phyloP scores from a whole-genome alignment of 2,329 filamentous ascomycete genomes.

The Alternaria longipes region DNA sequence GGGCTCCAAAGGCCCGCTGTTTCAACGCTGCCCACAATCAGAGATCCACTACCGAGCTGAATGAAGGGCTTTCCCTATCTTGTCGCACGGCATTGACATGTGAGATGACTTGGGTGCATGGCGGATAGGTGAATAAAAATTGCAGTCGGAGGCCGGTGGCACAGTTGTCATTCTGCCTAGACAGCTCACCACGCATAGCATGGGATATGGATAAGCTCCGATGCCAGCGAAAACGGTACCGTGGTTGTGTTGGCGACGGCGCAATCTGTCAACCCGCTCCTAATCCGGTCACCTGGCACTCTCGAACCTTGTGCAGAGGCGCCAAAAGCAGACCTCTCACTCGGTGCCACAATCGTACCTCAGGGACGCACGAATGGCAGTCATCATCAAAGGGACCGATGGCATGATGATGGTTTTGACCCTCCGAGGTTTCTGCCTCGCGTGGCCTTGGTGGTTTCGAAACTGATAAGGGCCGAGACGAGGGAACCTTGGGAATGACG shows the following conservation, averaged over 20 bases:
- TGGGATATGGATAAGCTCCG: slow-evolving; percentile 11
- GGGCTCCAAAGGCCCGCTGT: slow-evolving; percentile 24
- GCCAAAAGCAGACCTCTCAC: slow-evolving; percentile 17
- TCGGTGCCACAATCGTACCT: slow-evolving; percentile 17
- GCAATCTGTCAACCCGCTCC: slow-evolving; percentile 11
- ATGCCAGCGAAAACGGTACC: slow-evolving; percentile 15
- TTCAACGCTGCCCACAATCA: slow-evolving; percentile 30
- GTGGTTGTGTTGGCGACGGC: slow-evolving; percentile 12
- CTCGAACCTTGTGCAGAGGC: slow-evolving; percentile 3
- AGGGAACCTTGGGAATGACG: slow-evolving; percentile 1
- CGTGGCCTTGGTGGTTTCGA: slow-evolving; percentile 21
- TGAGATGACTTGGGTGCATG: slow-evolving; percentile 18
- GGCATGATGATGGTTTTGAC: neutral
- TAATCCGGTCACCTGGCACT: slow-evolving; percentile 12
- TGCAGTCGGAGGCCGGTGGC: slow-evolving; percentile 6
- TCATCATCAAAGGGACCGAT: neutral
- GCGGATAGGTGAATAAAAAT: neutral
- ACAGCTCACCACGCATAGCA: slow-evolving; percentile 6
- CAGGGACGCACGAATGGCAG: slow-evolving; percentile 20
- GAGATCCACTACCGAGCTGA: slow-evolving; percentile 18
- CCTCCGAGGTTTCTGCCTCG: slow-evolving; percentile 7
- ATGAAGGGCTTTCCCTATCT: slow-evolving; percentile 17
- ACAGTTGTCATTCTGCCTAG: slow-evolving; percentile 4
- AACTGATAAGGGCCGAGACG: slow-evolving; percentile 15
- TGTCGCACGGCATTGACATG: slow-evolving; percentile 27